Base-by-base conservation (phyloP, 2,329 filamentous ascomycete genomes). In the Cladophialophora immunda region DNA sequence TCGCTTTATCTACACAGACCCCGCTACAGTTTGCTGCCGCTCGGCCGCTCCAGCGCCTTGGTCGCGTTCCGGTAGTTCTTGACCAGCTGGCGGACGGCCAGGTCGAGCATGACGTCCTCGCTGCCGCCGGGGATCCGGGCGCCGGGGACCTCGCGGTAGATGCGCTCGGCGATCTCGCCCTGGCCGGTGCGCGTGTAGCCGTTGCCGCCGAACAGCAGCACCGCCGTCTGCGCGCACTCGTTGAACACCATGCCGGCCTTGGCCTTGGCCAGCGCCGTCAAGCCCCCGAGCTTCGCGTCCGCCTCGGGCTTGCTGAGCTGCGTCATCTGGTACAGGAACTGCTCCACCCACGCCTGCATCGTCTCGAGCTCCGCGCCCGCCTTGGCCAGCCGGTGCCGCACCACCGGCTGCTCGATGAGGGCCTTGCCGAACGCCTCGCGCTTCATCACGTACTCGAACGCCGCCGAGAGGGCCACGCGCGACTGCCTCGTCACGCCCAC, bases 351-450 rank as follows among this genome's bases (percentile, higher is more conserved):
- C 2, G 90, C 88, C 81, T 85, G 90, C 76, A 90, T 86, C 1
- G 84, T 87, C 76, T 93, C 91, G 4, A 93, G 81, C 72, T 89
- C 79, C 0, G 88, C 88, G 1, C 89, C 90, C 3, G 85, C 86
- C 74, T 91, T 92, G 11, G 90, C 90, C 6, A 93, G 79, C n/a
- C 90, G 82, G 75, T 92, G 89, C 29, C 91, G 81, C 34, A 93
- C 90, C 0, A 93, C 90, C 0, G 90, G 88, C 76, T 93, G 90
- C 17, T 92, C 89, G 78, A 93, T 87, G 9, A 93, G 81, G 0
- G 87, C 83, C 76, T 89, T 89, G 2, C 87, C 87, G 70, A 91
- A 91, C 1, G 89, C 89, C 75, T 90, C 88, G 19, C 89, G 83
- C 77, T 89, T 89, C 69, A 90, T 76, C 27, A 85, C 84, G 73